These are phyloP conservation scores for Schizothecium vesticola DNA, from an alignment of 495 filamentous ascomycete species.

Conservation along the genomic window DNA sequence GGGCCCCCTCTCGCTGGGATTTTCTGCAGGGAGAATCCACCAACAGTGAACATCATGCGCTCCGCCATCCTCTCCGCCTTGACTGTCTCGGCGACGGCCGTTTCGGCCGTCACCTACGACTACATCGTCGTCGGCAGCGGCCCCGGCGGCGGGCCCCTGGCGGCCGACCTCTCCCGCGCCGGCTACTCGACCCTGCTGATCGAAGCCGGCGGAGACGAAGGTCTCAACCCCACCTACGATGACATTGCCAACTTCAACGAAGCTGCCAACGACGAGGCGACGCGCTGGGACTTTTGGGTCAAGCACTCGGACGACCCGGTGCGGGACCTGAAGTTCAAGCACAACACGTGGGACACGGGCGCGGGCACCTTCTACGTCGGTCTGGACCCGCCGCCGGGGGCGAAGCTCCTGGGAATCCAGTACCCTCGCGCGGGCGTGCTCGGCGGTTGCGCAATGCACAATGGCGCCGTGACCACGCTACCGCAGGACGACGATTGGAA, in stretches of 20 bases:
- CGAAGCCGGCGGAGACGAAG: conserved; percentile 60
- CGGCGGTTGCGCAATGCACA: conserved; percentile 48
- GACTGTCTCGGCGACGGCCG: conserved; percentile 17
- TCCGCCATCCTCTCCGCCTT: conserved; percentile 27
- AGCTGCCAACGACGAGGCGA: conserved; percentile 42
- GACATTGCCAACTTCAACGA: conserved; percentile 38
- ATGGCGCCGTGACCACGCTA: conserved; percentile 37
- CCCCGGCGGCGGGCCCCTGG: conserved; percentile 59
- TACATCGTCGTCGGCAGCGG: conserved; percentile 64
- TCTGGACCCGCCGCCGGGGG: conserved; percentile 37
- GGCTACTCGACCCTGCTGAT: conserved; percentile 57
- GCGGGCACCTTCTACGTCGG: conserved; percentile 46
- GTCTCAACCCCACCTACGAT: conserved; percentile 41
- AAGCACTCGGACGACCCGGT: conserved; percentile 43
- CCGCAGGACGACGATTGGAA: conserved; percentile 45
- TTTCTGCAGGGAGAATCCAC: neutral
- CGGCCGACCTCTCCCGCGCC: conserved; percentile 54
- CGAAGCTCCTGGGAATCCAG: conserved; percentile 41
- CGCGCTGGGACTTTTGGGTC: conserved; percentile 50
- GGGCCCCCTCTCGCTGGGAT: neutral
- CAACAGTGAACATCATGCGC: conserved; percentile 17
- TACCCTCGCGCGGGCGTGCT: conserved; percentile 45
- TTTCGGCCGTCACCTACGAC: conserved; percentile 42
- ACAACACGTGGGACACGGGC: conserved; percentile 40
- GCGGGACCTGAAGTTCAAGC: conserved; percentile 38